phyloP scores from a whole-genome alignment of 2,329 filamentous ascomycete species.

The Ceratocystis colombiana region DNA sequence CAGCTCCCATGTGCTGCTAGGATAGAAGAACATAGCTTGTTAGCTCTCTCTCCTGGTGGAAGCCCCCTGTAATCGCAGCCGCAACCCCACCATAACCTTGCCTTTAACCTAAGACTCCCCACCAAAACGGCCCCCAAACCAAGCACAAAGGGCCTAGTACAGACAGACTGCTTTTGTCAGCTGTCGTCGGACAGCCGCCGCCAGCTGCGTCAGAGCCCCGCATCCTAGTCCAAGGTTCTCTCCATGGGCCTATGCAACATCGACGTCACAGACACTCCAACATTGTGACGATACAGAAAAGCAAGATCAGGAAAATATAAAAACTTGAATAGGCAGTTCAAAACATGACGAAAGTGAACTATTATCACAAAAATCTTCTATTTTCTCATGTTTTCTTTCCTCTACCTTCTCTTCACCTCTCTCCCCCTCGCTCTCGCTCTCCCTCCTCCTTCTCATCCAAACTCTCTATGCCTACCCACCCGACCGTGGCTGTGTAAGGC shows the following conservation, averaged over 20 bases:
- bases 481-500: constrained; percentile 12
- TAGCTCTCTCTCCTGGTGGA: too few relatives aligned
- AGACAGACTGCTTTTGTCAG: neutral
- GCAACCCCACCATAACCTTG: too few relatives aligned
- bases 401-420: neutral
- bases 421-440: neutral
- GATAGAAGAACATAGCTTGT: too few relatives aligned
- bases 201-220: neutral
- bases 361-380: too few relatives aligned
- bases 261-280: neutral
- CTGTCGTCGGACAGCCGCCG: neutral
- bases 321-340: too few relatives aligned
- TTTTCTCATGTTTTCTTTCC: neutral
- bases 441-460: neutral
- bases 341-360: too few relatives aligned
- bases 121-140: neutral
- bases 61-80: too few relatives aligned
- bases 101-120: too few relatives aligned
- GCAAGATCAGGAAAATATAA: too few relatives aligned
- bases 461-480: neutral
- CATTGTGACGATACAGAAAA: neutral
- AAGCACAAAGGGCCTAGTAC: neutral
- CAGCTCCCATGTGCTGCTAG: too few relatives aligned
- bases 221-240: neutral
- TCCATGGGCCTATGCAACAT: neutral